These are phyloP conservation scores for Kodamaea derodonti DNA, from an alignment of 1,139 yeast genomes.

Conservation along the genomic window DNA sequence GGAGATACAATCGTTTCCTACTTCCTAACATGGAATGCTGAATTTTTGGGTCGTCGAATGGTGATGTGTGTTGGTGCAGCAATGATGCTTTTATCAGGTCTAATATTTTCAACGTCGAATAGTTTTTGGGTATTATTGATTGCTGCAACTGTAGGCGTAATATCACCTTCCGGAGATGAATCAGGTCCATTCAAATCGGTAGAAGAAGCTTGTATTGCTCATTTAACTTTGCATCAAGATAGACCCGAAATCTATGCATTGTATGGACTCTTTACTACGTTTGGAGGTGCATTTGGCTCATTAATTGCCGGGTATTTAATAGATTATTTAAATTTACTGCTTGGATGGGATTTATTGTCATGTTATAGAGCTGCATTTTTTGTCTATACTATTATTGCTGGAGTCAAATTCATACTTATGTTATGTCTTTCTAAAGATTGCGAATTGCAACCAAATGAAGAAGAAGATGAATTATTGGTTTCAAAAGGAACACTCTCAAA, in stretches of 20 bases:
- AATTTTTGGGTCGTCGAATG: slow-evolving; percentile 63
- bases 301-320: slow-evolving; percentile 59
- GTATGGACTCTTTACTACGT: slow-evolving; percentile 62
- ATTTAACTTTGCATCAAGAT: slow-evolving; percentile 60
- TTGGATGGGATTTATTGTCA: slow-evolving; percentile 28
- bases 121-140: slow-evolving; percentile 53
- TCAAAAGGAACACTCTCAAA: slow-evolving; percentile 20
- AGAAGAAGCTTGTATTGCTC: slow-evolving; percentile 85
- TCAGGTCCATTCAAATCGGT: slow-evolving; percentile 90
- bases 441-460: slow-evolving; percentile 34
- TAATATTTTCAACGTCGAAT: slow-evolving; percentile 51
- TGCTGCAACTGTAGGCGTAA: slow-evolving; percentile 60
- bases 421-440: slow-evolving; percentile 51
- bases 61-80: slow-evolving; percentile 65
- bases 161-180: slow-evolving; percentile 89
- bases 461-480: slow-evolving; percentile 3
- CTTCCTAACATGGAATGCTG: slow-evolving; percentile 74
- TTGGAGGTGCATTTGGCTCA: slow-evolving; percentile 77
- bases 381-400: slow-evolving; percentile 55
- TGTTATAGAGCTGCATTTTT: slow-evolving; percentile 61
- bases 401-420: slow-evolving; percentile 52
- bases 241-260: slow-evolving; percentile 76
- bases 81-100: slow-evolving; percentile 70
- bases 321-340: slow-evolving; percentile 34
- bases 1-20: slow-evolving; percentile 80